A percentile compares a stretch with the other conserved stretches of the same genome.
Evolutionary conservation across 1,284 basidiomycete genomes (phyloP).

Genomic region (Vanrija humicola): DNA sequence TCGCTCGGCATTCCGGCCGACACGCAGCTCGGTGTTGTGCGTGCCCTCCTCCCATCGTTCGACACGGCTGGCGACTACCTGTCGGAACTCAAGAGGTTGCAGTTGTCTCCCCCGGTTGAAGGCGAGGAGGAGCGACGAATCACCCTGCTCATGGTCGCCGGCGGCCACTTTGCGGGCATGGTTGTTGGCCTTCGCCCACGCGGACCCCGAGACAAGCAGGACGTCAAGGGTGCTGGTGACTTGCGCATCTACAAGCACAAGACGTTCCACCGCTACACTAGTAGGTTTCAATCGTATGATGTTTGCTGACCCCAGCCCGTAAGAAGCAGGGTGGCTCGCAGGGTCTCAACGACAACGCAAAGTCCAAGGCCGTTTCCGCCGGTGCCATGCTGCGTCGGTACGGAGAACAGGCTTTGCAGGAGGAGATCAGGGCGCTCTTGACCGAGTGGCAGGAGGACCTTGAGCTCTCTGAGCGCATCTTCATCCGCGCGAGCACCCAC

Average conservation of each 20-base stretch:
- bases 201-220: constrained; percentile 57
- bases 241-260: constrained; percentile 84
- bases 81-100: constrained; percentile 61
- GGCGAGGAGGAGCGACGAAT: constrained; percentile 68
- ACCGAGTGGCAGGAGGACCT: constrained; percentile 81
- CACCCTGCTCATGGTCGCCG: constrained; percentile 93
- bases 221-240: constrained; percentile 54
- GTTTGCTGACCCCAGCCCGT: constrained; percentile 59
- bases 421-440: constrained; percentile 83
- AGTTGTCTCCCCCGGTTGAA: constrained; percentile 49
- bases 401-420: constrained; percentile 86
- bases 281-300: constrained; percentile 51
- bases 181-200: constrained; percentile 60
- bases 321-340: constrained; percentile 97
- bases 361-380: constrained; percentile 88
- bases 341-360: constrained; percentile 84
- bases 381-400: constrained; percentile 92
- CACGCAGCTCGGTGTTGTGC: constrained; percentile 88
- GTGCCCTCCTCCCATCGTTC: constrained; percentile 62
- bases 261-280: constrained; percentile 98
- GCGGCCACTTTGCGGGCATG: constrained; percentile 94
- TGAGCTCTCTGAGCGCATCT: constrained; percentile 74
- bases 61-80: constrained; percentile 48
- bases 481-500: constrained; percentile 78
- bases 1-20: constrained; percentile 49